Percentiles rank a stretch among this genome's conserved stretches.
Conservation (phyloP, 441 rosid species). For the Jatropha podagrica region DNA sequence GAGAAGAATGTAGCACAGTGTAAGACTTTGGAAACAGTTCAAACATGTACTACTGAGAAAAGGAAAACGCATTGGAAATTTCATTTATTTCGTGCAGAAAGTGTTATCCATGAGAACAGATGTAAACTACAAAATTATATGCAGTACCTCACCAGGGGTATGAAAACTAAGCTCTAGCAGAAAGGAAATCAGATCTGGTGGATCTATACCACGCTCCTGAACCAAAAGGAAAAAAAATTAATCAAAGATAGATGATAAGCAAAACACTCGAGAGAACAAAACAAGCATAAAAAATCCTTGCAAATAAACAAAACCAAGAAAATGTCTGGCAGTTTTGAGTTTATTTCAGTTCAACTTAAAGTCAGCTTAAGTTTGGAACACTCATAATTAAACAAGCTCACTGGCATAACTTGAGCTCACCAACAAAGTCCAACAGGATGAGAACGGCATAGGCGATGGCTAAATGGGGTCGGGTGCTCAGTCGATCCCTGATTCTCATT, state of each 20-base stretch:
- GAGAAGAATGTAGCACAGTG: slow-evolving; percentile 2
- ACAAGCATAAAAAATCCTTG: neutral
- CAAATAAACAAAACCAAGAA: slow-evolving; percentile 2
- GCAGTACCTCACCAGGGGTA: slow-evolving; percentile 77
- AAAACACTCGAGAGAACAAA: neutral
- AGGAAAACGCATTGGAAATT: neutral
- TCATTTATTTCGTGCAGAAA: slow-evolving; percentile 4
- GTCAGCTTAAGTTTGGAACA: neutral
- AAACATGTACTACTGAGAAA: slow-evolving; percentile 9
- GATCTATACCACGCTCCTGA: slow-evolving; percentile 85
- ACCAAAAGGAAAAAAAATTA: slow-evolving; percentile 24
- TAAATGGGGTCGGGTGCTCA: neutral
- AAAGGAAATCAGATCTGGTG: slow-evolving; percentile 88
- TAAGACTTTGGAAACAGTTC: slow-evolving; percentile 4
- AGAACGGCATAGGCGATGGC: neutral
- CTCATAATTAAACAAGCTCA: neutral
- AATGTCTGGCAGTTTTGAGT: neutral
- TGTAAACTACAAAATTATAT: slow-evolving; percentile 6
- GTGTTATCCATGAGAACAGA: slow-evolving; percentile 2
- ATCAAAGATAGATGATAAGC: slow-evolving; percentile 1
- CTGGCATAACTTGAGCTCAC: neutral
- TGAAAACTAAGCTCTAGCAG: slow-evolving; percentile 98
- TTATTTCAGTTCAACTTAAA: neutral
- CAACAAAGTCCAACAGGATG: neutral
- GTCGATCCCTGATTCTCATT: neutral